Percentiles rank a stretch among this genome's conserved stretches.
phyloP scores from a whole-genome alignment of 2,329 filamentous ascomycete species.

The Plectosphaerella cucumerina region DNA sequence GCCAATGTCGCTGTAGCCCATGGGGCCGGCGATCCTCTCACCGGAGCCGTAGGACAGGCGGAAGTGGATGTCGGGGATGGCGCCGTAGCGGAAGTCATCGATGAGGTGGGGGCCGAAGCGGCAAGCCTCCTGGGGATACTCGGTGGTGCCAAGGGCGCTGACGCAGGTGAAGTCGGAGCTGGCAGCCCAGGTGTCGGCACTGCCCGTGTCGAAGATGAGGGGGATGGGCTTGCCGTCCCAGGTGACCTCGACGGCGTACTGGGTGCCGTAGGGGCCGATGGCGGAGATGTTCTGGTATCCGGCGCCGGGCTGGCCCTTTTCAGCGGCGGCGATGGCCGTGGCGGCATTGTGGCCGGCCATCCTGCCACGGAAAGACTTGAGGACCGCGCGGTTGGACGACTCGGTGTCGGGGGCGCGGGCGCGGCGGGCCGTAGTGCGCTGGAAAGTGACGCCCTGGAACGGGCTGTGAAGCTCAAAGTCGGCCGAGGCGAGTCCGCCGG shows the following conservation, averaged over 20 bases:
- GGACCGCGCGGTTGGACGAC: slow-evolving; percentile 25
- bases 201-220: slow-evolving; percentile 46
- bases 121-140: slow-evolving; percentile 27
- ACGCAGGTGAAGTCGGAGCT: slow-evolving; percentile 36
- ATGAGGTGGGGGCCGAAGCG: slow-evolving; percentile 35
- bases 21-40: slow-evolving; percentile 40
- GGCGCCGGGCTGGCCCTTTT: slow-evolving; percentile 6
- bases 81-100: slow-evolving; percentile 33
- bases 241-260: slow-evolving; percentile 35
- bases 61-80: slow-evolving; percentile 39
- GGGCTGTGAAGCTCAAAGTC: slow-evolving; percentile 25
- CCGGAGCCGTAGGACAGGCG: slow-evolving; percentile 43
- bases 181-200: slow-evolving; percentile 47
- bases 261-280: slow-evolving; percentile 33
- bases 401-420: slow-evolving; percentile 21
- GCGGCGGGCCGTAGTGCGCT: slow-evolving; percentile 23
- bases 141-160: slow-evolving; percentile 23
- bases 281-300: slow-evolving; percentile 32
- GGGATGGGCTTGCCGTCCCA: slow-evolving; percentile 34
- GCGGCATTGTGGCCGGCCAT: slow-evolving; percentile 19
- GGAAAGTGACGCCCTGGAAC: slow-evolving; percentile 32
- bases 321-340: slow-evolving; percentile 20
- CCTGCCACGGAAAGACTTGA: slow-evolving; percentile 23
- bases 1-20: slow-evolving; percentile 41
- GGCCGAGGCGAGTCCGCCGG: slow-evolving; percentile 1